These are phyloP conservation scores for Lactarius sp. DNA, from an alignment of 768 basidiomycete genomes.

Conservation along the genomic window DNA sequence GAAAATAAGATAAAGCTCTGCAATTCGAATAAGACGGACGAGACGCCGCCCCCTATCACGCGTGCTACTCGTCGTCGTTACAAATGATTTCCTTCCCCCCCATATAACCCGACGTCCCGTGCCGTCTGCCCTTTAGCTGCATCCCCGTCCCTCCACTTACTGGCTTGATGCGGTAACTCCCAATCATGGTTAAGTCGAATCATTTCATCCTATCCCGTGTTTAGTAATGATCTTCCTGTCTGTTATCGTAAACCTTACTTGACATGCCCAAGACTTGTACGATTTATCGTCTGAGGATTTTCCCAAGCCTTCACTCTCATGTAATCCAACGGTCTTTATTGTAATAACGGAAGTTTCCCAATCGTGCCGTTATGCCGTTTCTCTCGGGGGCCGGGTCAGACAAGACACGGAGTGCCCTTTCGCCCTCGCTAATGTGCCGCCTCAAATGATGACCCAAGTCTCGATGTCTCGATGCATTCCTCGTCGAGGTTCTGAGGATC, in stretches of 20 bases:
- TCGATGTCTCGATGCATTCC: neutral
- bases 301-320: neutral
- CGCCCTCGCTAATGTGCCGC: neutral
- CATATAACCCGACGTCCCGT: neutral
- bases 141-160: neutral
- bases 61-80: conserved; percentile 6
- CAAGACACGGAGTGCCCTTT: neutral
- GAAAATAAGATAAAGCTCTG: neutral
- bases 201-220: neutral
- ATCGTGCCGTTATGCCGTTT: neutral
- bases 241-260: conserved; percentile 17
- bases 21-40: neutral
- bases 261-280: neutral
- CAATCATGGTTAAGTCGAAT: conserved; percentile 17
- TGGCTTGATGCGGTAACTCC: conserved; percentile 5
- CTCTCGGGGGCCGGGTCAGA: neutral
- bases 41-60: neutral
- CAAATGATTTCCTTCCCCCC: conserved; percentile 6
- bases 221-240: neutral
- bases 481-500: neutral
- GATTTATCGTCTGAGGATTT: neutral
- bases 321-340: neutral
- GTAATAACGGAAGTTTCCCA: neutral
- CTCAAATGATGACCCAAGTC: neutral
- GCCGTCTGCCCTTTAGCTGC: neutral